Conservation (phyloP, 2,329 filamentous ascomycete species). For the Diaporthe batatas region DNA sequence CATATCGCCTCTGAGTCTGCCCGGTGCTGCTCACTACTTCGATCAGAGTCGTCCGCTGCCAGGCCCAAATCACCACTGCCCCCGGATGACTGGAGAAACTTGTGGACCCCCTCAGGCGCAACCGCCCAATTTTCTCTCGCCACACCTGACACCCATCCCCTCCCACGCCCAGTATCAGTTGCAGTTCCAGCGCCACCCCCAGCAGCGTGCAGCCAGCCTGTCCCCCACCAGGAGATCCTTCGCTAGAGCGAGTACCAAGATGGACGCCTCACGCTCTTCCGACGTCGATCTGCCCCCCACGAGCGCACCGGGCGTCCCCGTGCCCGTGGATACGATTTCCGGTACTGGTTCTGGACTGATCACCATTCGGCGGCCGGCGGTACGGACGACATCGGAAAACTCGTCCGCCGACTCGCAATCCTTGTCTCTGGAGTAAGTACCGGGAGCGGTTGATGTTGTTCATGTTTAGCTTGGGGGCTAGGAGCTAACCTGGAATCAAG, state of each 20-base stretch:
- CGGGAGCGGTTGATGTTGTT: background rate
- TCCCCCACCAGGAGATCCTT: slow-evolving; percentile 48
- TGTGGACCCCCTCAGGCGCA: slow-evolving; percentile 45
- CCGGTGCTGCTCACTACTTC: slow-evolving; percentile 55
- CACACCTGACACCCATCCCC: slow-evolving; percentile 45
- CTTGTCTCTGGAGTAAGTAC: slow-evolving; percentile 39
- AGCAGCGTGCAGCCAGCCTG: slow-evolving; percentile 50
- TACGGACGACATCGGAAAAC: slow-evolving; percentile 36
- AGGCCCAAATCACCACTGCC: slow-evolving; percentile 33
- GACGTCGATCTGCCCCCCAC: slow-evolving; percentile 30
- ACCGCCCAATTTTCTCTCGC: slow-evolving; percentile 46
- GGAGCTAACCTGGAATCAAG: slow-evolving; percentile 25
- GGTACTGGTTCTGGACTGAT: slow-evolving; percentile 40
- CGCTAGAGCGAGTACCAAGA: slow-evolving; percentile 14
- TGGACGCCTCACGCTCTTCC: slow-evolving; percentile 39
- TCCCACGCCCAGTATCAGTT: slow-evolving; percentile 45
- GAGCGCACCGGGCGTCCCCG: slow-evolving; percentile 28
- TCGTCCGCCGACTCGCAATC: slow-evolving; percentile 23
- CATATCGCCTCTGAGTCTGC: slow-evolving; percentile 57
- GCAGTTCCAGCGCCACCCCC: slow-evolving; percentile 43
- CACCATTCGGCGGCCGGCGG: slow-evolving; percentile 39
- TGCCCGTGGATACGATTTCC: slow-evolving; percentile 41
- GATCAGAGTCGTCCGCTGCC: slow-evolving; percentile 48
- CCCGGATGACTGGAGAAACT: slow-evolving; percentile 39
- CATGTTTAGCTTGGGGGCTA: background rate